These are phyloP conservation scores for Peronospora tabacina DNA, from an alignment of 352 stramenopile species.

Conservation along the genomic window DNA sequence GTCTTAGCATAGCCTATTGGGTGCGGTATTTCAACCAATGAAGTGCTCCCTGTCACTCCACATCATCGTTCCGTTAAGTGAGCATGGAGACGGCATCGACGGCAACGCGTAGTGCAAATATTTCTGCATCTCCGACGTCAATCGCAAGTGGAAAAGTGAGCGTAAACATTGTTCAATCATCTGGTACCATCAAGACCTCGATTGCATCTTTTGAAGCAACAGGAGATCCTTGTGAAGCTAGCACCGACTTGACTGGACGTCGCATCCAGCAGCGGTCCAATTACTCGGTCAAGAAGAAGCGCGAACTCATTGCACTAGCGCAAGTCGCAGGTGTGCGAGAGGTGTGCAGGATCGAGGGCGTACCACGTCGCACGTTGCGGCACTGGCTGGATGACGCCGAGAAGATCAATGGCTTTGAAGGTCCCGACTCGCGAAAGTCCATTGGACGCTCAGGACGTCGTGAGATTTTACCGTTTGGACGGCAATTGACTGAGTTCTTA, in stretches of 20 bases:
- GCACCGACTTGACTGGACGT: slow-evolving; percentile 7
- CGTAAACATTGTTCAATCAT: slow-evolving; percentile 3
- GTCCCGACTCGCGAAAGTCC: slow-evolving; percentile 33
- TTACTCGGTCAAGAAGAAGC: slow-evolving; percentile 42
- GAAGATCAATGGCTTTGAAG: slow-evolving; percentile 38
- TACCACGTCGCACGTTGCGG: slow-evolving; percentile 32
- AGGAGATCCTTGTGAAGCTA: slow-evolving; percentile 6
- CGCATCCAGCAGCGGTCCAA: slow-evolving; percentile 27
- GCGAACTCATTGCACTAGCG: slow-evolving; percentile 35
- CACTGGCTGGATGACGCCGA: slow-evolving; percentile 40
- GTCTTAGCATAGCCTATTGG: too few species aligned
- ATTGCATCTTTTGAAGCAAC: slow-evolving; percentile 11
- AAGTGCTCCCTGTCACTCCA: background rate
- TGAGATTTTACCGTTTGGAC: slow-evolving; percentile 34
- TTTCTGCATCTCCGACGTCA: slow-evolving; percentile 2
- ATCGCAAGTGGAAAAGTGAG: slow-evolving; percentile 4
- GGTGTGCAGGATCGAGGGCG: slow-evolving; percentile 31
- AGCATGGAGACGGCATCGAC: slow-evolving; percentile 17
- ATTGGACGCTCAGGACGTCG: slow-evolving; percentile 35
- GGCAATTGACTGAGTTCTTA: slow-evolving; percentile 26
- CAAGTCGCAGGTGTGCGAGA: slow-evolving; percentile 31
- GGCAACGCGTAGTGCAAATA: slow-evolving; percentile 5
- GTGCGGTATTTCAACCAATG: slow-evolving; percentile 12
- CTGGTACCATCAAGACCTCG: background rate
- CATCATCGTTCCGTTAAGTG: slow-evolving; percentile 11